A percentile compares a stretch with the other conserved stretches of the same genome.
These are phyloP conservation scores for Arabidopsis arenosa DNA, from an alignment of 345 rosid genomes.

Conservation along the genomic window DNA sequence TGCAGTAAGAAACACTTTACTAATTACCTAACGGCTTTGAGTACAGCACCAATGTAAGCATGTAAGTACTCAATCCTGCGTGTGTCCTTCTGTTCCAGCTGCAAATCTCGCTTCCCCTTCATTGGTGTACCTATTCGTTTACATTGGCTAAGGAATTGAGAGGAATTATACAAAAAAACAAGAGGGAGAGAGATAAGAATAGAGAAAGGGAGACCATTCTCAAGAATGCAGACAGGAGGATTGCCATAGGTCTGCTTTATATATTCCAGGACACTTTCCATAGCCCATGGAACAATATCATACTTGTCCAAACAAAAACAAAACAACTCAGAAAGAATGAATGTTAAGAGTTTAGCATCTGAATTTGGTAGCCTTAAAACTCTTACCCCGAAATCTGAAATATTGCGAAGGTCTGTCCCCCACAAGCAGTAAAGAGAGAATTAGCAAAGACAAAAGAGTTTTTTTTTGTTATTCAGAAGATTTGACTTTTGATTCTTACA, in stretches of 20 bases:
- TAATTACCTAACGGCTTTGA: background rate
- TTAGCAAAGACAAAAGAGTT: background rate
- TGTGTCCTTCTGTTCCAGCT: background rate
- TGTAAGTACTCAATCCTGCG: background rate
- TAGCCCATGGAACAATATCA: background rate
- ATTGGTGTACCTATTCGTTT: background rate
- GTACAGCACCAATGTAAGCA: background rate
- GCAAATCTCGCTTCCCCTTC: background rate
- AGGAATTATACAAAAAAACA: background rate
- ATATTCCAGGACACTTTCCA: background rate
- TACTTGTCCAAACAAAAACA: background rate
- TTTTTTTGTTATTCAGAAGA: background rate
- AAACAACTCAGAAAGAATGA: background rate
- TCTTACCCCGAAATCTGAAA: background rate
- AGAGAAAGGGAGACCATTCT: background rate
- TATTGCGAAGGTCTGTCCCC: background rate
- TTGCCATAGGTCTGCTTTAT: background rate
- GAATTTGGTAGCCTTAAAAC: background rate
- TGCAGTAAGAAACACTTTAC: background rate
- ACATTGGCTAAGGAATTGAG: background rate
- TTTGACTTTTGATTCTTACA: background rate
- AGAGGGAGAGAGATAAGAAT: too few species aligned
- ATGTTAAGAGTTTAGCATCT: background rate
- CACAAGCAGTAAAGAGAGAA: background rate
- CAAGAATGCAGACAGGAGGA: background rate